phyloP scores from a whole-genome alignment of 1,139 yeast genomes.

The Magnusiomyces fungicola region DNA sequence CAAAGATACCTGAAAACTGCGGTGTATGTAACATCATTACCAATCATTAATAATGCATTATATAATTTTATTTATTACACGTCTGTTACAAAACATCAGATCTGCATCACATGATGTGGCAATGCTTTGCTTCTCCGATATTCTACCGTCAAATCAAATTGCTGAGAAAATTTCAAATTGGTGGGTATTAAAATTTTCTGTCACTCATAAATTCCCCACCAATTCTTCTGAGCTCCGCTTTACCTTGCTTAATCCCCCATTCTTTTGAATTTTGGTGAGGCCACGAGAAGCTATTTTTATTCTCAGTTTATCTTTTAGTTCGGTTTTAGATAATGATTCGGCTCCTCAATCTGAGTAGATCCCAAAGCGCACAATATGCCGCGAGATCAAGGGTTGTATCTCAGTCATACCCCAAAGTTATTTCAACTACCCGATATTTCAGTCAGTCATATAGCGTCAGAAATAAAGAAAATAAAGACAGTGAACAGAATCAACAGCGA shows the following conservation, averaged over 20 bases:
- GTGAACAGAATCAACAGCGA: constrained; percentile 9
- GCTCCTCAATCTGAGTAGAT: neutral
- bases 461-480: constrained; percentile 1
- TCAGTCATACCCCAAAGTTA: neutral
- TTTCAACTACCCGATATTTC: neutral
- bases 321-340: neutral
- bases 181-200: no score
- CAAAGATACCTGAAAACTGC: neutral
- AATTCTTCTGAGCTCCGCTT: neutral
- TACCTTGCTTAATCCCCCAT: neutral
- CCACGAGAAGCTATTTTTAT: neutral
- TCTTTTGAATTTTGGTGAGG: neutral
- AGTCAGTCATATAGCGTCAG: neutral
- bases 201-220: no score
- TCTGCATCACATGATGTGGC: no score
- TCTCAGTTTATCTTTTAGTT: no score
- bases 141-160: constrained; percentile 1
- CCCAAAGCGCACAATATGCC: neutral
- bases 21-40: neutral
- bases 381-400: neutral
- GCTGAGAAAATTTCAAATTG: constrained; percentile 4
- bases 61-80: neutral
- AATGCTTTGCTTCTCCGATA: neutral
- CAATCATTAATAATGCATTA: neutral
- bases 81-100: neutral